phyloP scores from a whole-genome alignment of 192 early-diverging fungal species.

The Tieghemiomyces parasiticus region DNA sequence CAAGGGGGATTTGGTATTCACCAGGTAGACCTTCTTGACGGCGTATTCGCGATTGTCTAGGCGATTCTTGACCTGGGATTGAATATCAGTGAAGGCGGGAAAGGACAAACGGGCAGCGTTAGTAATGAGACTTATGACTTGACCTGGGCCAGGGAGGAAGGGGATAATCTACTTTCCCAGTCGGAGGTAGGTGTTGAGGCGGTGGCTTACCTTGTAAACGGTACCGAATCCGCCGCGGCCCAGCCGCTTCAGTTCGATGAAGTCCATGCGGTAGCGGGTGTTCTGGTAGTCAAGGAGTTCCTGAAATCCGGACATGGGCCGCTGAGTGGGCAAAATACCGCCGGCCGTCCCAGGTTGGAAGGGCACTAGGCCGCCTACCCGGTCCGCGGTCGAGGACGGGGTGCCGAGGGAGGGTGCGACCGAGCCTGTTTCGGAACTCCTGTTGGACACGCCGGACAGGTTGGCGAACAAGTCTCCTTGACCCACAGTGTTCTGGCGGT shows the following conservation, averaged over 20 bases:
- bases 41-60: conserved; percentile 87
- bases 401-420: conserved; percentile 8
- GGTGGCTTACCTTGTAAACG: conserved; percentile 66
- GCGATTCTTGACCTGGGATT: too few species aligned
- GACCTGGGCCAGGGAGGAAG: too few species aligned
- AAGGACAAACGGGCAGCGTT: too few species aligned
- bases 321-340: background rate
- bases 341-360: background rate
- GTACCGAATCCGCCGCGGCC: conserved; percentile 90
- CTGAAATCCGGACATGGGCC: conserved; percentile 14
- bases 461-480: background rate
- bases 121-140: too few species aligned
- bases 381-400: conserved; percentile 14
- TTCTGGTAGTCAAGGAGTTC: conserved; percentile 38
- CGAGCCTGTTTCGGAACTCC: conserved; percentile 11
- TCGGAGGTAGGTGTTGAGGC: too few species aligned
- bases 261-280: conserved; percentile 70
- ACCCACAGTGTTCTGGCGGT: background rate
- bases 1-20: conserved; percentile 32
- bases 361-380: background rate
- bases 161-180: too few species aligned
- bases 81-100: too few species aligned
- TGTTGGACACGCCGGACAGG: background rate
- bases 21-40: conserved; percentile 68
- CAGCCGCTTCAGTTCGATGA: conserved; percentile 57